Conservation (phyloP, 2,329 filamentous ascomycete genomes). For the Botrytis deweyae region DNA sequence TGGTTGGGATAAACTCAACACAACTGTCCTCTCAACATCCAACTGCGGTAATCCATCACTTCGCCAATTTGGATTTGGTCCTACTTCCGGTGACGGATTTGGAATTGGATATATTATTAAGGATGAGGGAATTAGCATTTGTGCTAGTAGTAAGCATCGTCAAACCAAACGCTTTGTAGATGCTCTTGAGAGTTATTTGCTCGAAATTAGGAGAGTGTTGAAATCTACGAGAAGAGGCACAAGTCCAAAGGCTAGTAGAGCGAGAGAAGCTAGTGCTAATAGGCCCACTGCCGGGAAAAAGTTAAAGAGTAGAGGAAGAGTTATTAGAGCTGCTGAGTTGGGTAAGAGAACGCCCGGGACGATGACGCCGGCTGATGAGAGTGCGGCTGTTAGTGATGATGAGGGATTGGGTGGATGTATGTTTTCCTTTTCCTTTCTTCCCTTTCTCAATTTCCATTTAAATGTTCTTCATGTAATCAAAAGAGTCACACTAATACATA, state of each 20-base stretch:
- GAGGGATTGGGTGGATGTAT: conserved; percentile 92
- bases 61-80: conserved; percentile 94
- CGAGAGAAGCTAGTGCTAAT: conserved; percentile 55
- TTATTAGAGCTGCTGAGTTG: conserved; percentile 59
- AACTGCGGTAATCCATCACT: conserved; percentile 97
- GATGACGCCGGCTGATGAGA: conserved; percentile 66
- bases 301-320: conserved; percentile 69
- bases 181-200: conserved; percentile 82
- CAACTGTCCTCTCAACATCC: conserved; percentile 91
- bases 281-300: conserved; percentile 42
- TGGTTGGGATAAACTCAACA: conserved; percentile 95
- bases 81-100: conserved; percentile 89
- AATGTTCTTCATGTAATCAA: not conserved
- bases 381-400: conserved; percentile 72
- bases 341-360: conserved; percentile 47
- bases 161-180: conserved; percentile 91
- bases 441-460: not conserved
- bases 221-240: conserved; percentile 61
- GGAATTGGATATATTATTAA: conserved; percentile 99
- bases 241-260: conserved; percentile 53
- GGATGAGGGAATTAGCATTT: conserved; percentile 85
- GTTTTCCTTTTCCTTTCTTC: conserved; percentile 43
- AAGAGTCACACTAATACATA: not conserved
- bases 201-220: conserved; percentile 85
- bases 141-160: conserved; percentile 87